A percentile compares a stretch with the other conserved stretches of the same genome.
phyloP scores from a whole-genome alignment of 1,284 basidiomycete genomes.

The Rhodotorula sp. region DNA sequence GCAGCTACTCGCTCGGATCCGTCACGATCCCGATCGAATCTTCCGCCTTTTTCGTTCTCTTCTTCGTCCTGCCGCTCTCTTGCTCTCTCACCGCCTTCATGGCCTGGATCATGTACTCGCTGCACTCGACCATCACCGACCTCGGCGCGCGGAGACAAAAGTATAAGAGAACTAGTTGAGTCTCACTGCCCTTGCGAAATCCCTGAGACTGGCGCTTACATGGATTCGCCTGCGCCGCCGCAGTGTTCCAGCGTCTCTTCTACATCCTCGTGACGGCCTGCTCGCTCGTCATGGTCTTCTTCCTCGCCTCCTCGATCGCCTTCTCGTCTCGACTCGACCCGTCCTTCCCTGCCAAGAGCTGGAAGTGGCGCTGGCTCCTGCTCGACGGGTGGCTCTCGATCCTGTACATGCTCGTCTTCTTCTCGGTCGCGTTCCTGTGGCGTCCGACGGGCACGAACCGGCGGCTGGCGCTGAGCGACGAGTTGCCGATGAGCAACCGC shows the following conservation, averaged over 20 bases:
- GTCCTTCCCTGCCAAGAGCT: constrained; percentile 91
- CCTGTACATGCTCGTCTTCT: constrained; percentile 76
- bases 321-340: constrained; percentile 88
- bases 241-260: constrained; percentile 63
- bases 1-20: constrained; percentile 85
- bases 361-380: constrained; percentile 91
- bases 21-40: constrained; percentile 83
- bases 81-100: constrained; percentile 92
- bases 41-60: constrained; percentile 49
- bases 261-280: constrained; percentile 83
- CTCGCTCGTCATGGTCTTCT: constrained; percentile 80
- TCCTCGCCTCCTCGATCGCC: constrained; percentile 81
- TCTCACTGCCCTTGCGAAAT: neutral
- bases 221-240: neutral
- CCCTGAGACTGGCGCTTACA: neutral
- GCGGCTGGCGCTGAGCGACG: constrained; percentile 82
- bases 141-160: constrained; percentile 80
- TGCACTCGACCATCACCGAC: constrained; percentile 67
- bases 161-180: constrained; percentile 59
- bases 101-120: constrained; percentile 70
- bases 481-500: constrained; percentile 68
- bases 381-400: constrained; percentile 85
- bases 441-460: constrained; percentile 88
- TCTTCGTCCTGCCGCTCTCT: constrained; percentile 68
- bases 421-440: constrained; percentile 86